Base-by-base conservation (phyloP, 345 rosid genomes). In the Raphanus raphanistrum region DNA sequence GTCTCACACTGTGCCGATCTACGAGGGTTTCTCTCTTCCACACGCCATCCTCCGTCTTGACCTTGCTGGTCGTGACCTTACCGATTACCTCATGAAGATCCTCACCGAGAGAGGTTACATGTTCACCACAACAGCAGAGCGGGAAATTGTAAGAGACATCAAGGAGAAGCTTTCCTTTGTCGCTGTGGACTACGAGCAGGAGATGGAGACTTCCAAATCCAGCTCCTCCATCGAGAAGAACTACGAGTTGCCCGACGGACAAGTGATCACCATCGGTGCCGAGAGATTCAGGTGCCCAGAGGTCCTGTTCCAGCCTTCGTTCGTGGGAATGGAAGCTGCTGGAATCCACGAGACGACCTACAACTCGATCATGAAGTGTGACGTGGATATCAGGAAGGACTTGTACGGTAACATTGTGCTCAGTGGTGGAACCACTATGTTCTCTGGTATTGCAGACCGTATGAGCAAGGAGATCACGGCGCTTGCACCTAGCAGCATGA, bases 101-200 rank as follows among this genome's bases (percentile, higher is more conserved):
- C 86, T 86, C 58, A 88, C 87, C 0, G 84, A 81, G 75, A 81
- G 84, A 73, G 84, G 81, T 76, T 81, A 81, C 84, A 83, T 82
- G 86, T 88, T 88, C 83, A 88, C 91, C 81, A 88, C 91, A 70
- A 86, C 91, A 71, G 91, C 91, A 25, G 96, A 90, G 41, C 91
- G 93, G 83, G 96, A 90, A 88, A 90, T 90, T 84, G 96, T 90
- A 70, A 90, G 96, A 80, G 96, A 90, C 87, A 86, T 90, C 86
- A 90, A 90, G 85, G 96, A 88, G 83, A 88, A 88, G 80, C 88
- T 88, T 9, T 85, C 91, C 4, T 88, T 82, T 57, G 83, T 88
- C 6, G 91, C 91, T 65, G 81, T 88, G 27, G 89, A 88, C 74
- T 88, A 82, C 10, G 91, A 88, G 80, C 89, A 88, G 81, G 91